phyloP scores from a whole-genome alignment of 306 rosid genomes.

The Cicer chorassanicum region DNA sequence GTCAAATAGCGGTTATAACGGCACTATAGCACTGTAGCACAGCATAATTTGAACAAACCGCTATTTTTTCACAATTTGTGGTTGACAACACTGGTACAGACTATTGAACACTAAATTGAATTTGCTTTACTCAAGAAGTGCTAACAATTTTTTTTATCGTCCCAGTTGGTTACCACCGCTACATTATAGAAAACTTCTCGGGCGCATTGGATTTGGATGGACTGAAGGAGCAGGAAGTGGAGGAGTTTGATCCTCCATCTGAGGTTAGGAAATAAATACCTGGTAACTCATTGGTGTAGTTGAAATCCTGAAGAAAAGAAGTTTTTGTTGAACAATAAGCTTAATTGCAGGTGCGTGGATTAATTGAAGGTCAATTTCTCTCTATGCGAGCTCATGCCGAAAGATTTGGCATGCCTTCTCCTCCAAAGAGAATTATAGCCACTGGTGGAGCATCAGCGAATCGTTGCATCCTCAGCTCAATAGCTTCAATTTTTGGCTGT shows the following conservation, averaged over 20 bases:
- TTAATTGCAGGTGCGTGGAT: conserved; percentile 73
- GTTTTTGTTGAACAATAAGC: conserved; percentile 12
- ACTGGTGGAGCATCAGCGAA: conserved; percentile 97
- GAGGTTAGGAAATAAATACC: conserved; percentile 67
- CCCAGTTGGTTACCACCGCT: conserved; percentile 87
- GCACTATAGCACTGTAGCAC: too few relatives aligned
- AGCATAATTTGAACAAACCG: too few relatives aligned
- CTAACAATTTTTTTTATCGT: conserved; percentile 29
- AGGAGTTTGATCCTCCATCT: conserved; percentile 81
- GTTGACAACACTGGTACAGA: too few relatives aligned
- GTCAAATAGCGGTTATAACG: too few relatives aligned
- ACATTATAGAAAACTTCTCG: conserved; percentile 67
- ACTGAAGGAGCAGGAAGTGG: conserved; percentile 60
- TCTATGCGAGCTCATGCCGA: conserved; percentile 98
- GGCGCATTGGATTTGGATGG: conserved; percentile 59
- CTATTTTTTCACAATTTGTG: too few relatives aligned
- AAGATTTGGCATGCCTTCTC: conserved; percentile 95
- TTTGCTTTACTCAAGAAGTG: conserved; percentile 12
- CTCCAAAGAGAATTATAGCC: conserved; percentile 90
- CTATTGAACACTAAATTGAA: not conserved
- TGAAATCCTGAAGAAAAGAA: conserved; percentile 27
- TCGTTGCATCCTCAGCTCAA: conserved; percentile 65
- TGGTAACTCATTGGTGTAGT: conserved; percentile 14
- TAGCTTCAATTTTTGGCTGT: conserved; percentile 89
- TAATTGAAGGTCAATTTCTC: conserved; percentile 85